Percentiles rank a stretch among this genome's conserved stretches.
These are phyloP conservation scores for Daedaleopsis sinensis DNA, from an alignment of 768 basidiomycete genomes.

Conservation along the genomic window DNA sequence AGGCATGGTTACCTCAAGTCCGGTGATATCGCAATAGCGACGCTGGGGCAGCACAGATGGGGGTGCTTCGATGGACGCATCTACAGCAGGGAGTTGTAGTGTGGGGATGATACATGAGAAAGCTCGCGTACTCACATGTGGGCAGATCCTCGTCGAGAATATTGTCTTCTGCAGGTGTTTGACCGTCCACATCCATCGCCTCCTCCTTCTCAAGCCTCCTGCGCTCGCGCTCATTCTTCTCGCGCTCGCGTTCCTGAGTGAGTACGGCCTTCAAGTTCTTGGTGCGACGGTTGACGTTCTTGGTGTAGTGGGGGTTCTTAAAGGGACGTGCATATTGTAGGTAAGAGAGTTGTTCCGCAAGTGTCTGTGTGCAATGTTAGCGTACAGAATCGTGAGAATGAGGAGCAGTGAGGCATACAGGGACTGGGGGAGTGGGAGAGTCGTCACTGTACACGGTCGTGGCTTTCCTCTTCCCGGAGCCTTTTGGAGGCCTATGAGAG, in stretches of 20 bases:
- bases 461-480: slow-evolving; percentile 33
- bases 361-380: slow-evolving; percentile 45
- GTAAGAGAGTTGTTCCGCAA: slow-evolving; percentile 77
- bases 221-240: slow-evolving; percentile 66
- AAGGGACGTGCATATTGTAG: slow-evolving; percentile 72
- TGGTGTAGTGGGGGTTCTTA: slow-evolving; percentile 72
- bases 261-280: slow-evolving; percentile 83
- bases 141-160: slow-evolving; percentile 62
- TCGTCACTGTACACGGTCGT: slow-evolving; percentile 27
- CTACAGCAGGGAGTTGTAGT: slow-evolving; percentile 36
- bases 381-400: not conserved
- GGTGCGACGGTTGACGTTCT: slow-evolving; percentile 70
- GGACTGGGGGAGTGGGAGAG: too few relatives aligned
- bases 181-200: slow-evolving; percentile 62
- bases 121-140: slow-evolving; percentile 54
- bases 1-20: slow-evolving; percentile 85
- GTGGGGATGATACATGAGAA: not conserved
- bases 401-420: slow-evolving; percentile 17
- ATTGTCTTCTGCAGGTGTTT: slow-evolving; percentile 22
- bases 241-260: slow-evolving; percentile 77
- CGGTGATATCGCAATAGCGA: slow-evolving; percentile 87
- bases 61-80: slow-evolving; percentile 82
- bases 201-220: slow-evolving; percentile 53
- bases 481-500: slow-evolving; percentile 36
- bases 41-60: slow-evolving; percentile 77